Evolutionary conservation across 2,329 filamentous ascomycete species (phyloP).

Genomic region (Verticillium klebahnii): DNA sequence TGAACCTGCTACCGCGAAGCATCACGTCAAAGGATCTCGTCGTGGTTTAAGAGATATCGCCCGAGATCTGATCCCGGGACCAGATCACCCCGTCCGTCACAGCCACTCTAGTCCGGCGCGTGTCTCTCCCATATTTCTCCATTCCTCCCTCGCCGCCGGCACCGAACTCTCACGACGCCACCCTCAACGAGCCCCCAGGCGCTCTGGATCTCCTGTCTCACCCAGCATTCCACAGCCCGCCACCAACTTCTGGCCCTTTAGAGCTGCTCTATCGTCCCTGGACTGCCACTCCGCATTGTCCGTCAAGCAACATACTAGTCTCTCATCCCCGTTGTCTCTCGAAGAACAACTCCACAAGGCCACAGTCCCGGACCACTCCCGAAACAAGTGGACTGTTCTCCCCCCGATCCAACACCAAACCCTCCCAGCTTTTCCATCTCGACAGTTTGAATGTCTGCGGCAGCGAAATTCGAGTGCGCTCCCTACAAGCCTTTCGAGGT

Average conservation of each 20-base stretch:
- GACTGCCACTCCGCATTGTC: not conserved
- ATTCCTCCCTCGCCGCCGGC: not conserved
- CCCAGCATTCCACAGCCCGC: not conserved
- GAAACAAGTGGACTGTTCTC: slow-evolving; percentile 11
- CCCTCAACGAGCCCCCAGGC: not conserved
- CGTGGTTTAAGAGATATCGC: not conserved
- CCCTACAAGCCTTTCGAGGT: slow-evolving; percentile 57
- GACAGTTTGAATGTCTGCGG: slow-evolving; percentile 53
- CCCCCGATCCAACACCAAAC: slow-evolving; percentile 8
- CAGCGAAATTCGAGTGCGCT: slow-evolving; percentile 47
- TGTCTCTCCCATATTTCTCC: not conserved
- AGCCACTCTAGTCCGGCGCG: not conserved
- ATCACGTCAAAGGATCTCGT: slow-evolving; percentile 1
- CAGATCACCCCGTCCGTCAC: not conserved
- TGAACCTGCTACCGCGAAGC: slow-evolving; percentile 4
- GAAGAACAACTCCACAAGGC: not conserved
- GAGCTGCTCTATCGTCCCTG: not conserved
- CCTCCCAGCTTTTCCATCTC: slow-evolving; percentile 12
- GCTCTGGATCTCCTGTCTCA: not conserved
- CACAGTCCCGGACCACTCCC: slow-evolving; percentile 7
- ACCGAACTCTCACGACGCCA: not conserved
- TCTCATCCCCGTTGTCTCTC: not conserved
- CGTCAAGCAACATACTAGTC: not conserved
- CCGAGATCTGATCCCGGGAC: not conserved
- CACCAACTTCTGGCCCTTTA: not conserved